Base-by-base conservation (phyloP, 2,329 filamentous ascomycete species). In the Penicillium sp. region DNA sequence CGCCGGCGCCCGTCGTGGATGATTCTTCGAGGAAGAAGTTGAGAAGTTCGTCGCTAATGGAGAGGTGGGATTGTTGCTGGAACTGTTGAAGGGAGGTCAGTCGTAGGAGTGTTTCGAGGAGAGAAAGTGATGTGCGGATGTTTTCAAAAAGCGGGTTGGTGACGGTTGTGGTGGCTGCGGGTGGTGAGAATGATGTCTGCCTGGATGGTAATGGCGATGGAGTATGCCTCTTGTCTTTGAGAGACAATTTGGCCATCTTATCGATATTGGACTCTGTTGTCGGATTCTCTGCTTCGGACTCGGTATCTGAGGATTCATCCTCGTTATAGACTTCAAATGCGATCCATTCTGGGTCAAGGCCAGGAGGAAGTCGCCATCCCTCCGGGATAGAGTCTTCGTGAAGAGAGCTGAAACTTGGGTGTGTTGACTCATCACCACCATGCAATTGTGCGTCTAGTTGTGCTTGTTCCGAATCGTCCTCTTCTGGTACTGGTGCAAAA, bases 41-140 rank as follows among this genome's bases (percentile, higher is more conserved):
- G 35, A 95, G 76, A 2, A 95, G 82, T 60, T 95, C 88, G 65
- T 96, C 91, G 1, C 88, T 88, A 53, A 95, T 93, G 6, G 89
- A 82, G n/a, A 95, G 79, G 62, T 95, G 90, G 0, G 88, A 90
- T 35, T 83, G 81, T 75, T 96, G 91, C 66, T 95, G 88, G 68
- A 93, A 95, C 73, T 95, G 89, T 66, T 95, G 91, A 12, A 95
- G 80, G 20, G 89, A 89, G 4, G 87, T 85, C 41, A 96, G 79
- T 37, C 92, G 88, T 41, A 95, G 81, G 28, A 95, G 77, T 76
- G 92, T 93, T 69, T 96, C 91, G 46, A 96, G 81, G 7, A 95
- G 80, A 1, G 91, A 95, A 5, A 89, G 75, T 0, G 82, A 87
- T 1, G 83, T 85, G 46, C 80, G 81, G 58, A 87, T 80, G 27